A percentile compares a stretch with the other conserved stretches of the same genome.
Conservation (phyloP, 176 grass and related monocot species). For the Phyllostachys edulis region DNA sequence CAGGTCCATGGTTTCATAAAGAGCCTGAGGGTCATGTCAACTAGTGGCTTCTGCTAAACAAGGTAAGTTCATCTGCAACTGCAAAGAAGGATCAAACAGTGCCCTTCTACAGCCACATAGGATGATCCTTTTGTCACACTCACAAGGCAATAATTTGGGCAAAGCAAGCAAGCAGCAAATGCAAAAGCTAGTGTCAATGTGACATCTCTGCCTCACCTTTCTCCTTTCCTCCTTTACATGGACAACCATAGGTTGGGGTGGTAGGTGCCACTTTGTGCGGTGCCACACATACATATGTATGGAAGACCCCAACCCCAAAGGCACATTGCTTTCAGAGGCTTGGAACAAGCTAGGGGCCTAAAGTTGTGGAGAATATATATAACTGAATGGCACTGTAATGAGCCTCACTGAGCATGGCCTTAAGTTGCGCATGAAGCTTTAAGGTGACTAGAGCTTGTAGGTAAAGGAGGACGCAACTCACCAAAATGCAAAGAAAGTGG, state of each 20-base stretch:
- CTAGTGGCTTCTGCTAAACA: background rate
- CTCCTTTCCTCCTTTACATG: background rate
- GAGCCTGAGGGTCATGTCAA: background rate
- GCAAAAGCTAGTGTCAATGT: background rate
- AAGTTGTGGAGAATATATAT: constrained; percentile 12
- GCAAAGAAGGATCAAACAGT: background rate
- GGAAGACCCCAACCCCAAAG: constrained; percentile 25
- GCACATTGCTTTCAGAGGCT: constrained; percentile 10
- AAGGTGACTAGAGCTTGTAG: background rate
- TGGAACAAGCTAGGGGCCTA: constrained; percentile 5
- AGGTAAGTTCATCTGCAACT: background rate
- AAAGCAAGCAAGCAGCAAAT: background rate
- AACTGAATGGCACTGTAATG: constrained; percentile 9
- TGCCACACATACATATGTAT: background rate
- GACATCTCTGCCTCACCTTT: constrained; percentile 7
- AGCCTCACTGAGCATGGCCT: background rate
- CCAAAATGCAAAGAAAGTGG: background rate
- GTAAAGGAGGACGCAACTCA: background rate
- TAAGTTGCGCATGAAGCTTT: background rate
- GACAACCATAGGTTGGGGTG: background rate
- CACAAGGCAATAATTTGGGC: constrained; percentile 19
- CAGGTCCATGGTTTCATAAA: too few relatives aligned
- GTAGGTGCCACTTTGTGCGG: background rate
- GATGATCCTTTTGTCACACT: constrained; percentile 5
- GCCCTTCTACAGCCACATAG: background rate